A percentile compares a stretch with the other conserved stretches of the same genome.
Evolutionary conservation across 139 green algal species (phyloP).

Genomic region (Edaphochlamys debaryana): DNA sequence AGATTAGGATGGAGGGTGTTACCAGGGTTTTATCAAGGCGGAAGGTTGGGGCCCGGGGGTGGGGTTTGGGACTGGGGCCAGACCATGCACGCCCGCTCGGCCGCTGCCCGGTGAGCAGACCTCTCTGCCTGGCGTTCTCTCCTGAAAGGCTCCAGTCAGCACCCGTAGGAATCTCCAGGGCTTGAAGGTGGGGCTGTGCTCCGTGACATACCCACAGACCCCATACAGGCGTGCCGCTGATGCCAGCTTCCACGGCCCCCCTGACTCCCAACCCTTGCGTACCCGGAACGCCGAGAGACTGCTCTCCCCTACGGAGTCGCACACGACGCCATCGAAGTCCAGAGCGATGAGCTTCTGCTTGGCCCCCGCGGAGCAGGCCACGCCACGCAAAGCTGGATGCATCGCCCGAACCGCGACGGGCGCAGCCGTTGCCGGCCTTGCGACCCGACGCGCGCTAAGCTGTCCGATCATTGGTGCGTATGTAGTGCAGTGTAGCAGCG

Average conservation of each 20-base stretch:
- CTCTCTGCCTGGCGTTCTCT: background rate
- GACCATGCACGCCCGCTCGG: background rate
- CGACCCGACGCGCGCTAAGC: background rate
- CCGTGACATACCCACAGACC: too few relatives aligned
- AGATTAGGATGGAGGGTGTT: background rate
- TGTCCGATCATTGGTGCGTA: background rate
- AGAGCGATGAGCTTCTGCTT: conserved; percentile 77
- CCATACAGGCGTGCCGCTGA: too few relatives aligned
- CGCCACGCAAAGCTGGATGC: too few relatives aligned
- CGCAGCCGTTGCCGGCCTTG: too few relatives aligned
- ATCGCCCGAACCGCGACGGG: too few relatives aligned
- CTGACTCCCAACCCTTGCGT: too few relatives aligned
- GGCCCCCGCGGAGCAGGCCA: background rate
- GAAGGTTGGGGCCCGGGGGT: background rate
- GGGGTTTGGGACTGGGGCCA: too few relatives aligned
- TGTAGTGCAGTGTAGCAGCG: too few relatives aligned
- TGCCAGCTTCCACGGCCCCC: too few relatives aligned
- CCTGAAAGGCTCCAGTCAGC: too few relatives aligned
- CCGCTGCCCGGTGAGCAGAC: background rate
- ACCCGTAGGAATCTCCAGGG: too few relatives aligned
- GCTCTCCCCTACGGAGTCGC: conserved; percentile 94
- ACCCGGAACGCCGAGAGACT: conserved; percentile 92
- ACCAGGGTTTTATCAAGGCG: background rate
- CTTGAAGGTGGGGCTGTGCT: too few relatives aligned
- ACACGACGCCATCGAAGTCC: conserved; percentile 98